Base-by-base conservation (phyloP, 1,284 basidiomycete species). In the Chiua sp. region DNA sequence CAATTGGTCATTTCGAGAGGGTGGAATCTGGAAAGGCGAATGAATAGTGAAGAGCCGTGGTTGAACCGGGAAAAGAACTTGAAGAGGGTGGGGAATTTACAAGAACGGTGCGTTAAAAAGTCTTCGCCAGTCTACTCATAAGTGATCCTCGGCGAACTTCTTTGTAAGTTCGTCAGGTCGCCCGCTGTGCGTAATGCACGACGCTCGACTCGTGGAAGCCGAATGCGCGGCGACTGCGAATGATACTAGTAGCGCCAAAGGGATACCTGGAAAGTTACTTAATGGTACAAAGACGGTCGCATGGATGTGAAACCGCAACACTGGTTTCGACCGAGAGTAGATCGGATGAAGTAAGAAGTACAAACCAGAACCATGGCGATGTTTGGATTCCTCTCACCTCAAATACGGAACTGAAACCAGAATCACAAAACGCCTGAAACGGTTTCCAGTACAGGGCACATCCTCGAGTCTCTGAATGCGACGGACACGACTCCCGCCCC, bases 1-100 rank as follows among this genome's bases (percentile, higher is more conserved):
- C 74, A 76, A 42, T 65, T 49, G 28, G 57, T 56, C 73, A 72
- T 75, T 37, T 61, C 48, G 55, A 51, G 20, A 20, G 49, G 55
- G 53, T 28, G 18, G 39, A 13, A 30, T 47, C 46, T 32, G 52
- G 32, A 42, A 44, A 50, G 30, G 46, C 32, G 35, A 56, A 66
- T 6, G 47, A 68, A 32, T 52, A 53, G 47, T 35, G 35, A n/a
- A n/a, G 51, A 47, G 47, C 30, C 47, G 35, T 15, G 30, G 47
- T 55, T 55, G 18, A 47, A 53, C 53, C 11, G 42, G 55, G 16
- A 57, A 58, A 48, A 50, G 55, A 44, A 59, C n/a, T n/a, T n/a
- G 54, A 47, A 23, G 10, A 53, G 44, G 35, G 52, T 42, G 59
- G 26, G 39, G 35, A 48, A 49, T 53, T n/a, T n/a, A 11, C 23